Base-by-base conservation (phyloP, 768 basidiomycete genomes). In the Termitomyces sp. region DNA sequence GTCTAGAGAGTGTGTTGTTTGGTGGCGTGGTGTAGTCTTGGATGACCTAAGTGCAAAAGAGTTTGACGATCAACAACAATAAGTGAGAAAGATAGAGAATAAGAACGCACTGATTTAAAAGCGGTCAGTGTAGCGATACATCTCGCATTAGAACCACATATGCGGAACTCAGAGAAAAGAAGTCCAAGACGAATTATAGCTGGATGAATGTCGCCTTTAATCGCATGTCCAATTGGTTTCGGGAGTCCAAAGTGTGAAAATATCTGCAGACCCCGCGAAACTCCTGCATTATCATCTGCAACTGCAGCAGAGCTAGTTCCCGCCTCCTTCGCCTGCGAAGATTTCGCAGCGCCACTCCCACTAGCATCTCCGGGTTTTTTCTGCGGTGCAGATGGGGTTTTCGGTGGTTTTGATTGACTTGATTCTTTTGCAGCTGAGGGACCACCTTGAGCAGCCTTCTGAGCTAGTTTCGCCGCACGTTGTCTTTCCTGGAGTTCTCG, bases 111-210 rank as follows among this genome's bases (percentile, higher is more conserved):
- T 50, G 86, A 88, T 73, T 96, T 94, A 75, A 99, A 95, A 7
- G 91, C 89, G 35, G 83, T 85, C 59, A 98, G 74, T 60, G 92
- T 93, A 5, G 93, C 94, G 42, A 98, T 95, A 64, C 94, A 95
- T 56, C 97, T 79, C 6, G 97, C 96, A 70, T 99, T 98, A 13
- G 94, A 91, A 7, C 97, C 97, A 46, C 88, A 86, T 60, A 98
- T 89, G 68, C 86, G 87, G 74, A 98, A 98, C 61, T 89, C 86
- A 7, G 91, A 84, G 72, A 98, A 96, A 59, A 94, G 85, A 29
- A 98, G 76, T 10, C 91, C 95, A 9, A 98, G 83, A 50, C 89
- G 80, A 54, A 94, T 75, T 61, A 98, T 86, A 18, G 83, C 84
- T 27, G 95, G 97, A 66, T 98, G 97, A 38, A 98, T 89, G 63